Base-by-base conservation (phyloP, 176 grass and related monocot species). In the Bothriochloa decipiens region DNA sequence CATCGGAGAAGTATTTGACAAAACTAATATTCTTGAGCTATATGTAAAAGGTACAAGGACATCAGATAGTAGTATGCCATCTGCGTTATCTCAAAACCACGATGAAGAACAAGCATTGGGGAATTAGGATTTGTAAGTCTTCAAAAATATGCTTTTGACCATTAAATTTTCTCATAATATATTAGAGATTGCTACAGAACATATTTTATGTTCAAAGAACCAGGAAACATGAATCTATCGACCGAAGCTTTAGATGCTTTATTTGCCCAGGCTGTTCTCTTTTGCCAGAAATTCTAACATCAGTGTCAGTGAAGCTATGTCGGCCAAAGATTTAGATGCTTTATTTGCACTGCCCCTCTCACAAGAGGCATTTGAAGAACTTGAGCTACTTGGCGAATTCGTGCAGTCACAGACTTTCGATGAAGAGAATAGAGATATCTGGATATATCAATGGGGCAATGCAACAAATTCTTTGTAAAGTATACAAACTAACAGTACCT, bases 401-500 rank as follows among this genome's bases (percentile, higher is more conserved):
- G 29, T 32, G 29, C 29, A 32, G 29, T 32, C 29, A 32, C 29
- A 32, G 29, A 32, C 29, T 32, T 32, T 32, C 29, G 29, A 32
- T 32, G 29, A 32, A 32, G 29, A 32, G 29, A 32, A 32, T 32
- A 73, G 47, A 47, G 40, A 25, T 13, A 0, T 17, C 4, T 3
- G n/a, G 40, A 75, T 41, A 67, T 61, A 37, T 35, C 20, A 82
- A 52, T 22, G 63, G 80, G 35, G 62, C 25, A 29, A 32, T 32
- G 29, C 29, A 32, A 32, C 29, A 32, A 1, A 32, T 32, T 32
- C 29, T 32, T 32, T 32, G 29, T 32, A 32, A 32, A 32, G 29
- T 32, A 32, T 32, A 32, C 29, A 32, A 32, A 32, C 25, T 16
- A 26, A 6, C 69, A 67, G 69, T 95, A 99, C 96, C 93, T 74